Base-by-base conservation (phyloP, 768 basidiomycete species). In the Mycena venus region DNA sequence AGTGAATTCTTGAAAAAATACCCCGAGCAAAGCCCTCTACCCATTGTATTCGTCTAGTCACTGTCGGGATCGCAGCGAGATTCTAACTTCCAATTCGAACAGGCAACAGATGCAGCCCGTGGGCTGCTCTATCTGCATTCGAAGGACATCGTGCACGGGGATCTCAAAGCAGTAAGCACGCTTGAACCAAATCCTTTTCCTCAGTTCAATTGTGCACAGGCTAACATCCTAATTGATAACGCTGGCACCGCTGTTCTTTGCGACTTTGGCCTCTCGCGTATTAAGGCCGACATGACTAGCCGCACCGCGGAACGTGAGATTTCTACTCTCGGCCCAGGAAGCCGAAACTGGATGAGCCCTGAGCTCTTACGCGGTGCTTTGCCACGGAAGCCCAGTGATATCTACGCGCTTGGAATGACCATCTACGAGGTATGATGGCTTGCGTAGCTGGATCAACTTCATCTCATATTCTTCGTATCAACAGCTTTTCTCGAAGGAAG, bases 381-480 rank as follows among this genome's bases (percentile, higher is more conserved):
- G 19, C 70, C 75, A 10, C 32, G 61, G 25, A 71, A 66, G 40
- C 59, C 79, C 6, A 23, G 72, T 36, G 79, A 80, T 34, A 74
- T 80, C 17, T 80, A 79, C 44, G 72, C 79, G 11, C 77, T 80
- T 72, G 78, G 73, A 21, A 79, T 79, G 77, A 78, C 78, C 2
- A 67, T 78, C 8, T 79, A 64, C 66, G 77, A 79, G 77, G 78
- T 79, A 27, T 14, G 25, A 12, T 14, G 12, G n/a, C 51, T 15
- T 49, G 12, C 7, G 15, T 17, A 10, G 12, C 12, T 8, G 12
- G 51, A 23, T 5, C 25, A 53, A 29, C 15, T 27, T 27, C 4
- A 14, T 29, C 12, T 29, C n/a, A 53, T 6, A 14, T 53, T 14
- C n/a, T 32, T 4, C 38, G 9, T 5, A 44, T 44, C 12, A 3